These are phyloP conservation scores for Fraxinus velutina DNA, from an alignment of 305 asterid species.

Conservation along the genomic window DNA sequence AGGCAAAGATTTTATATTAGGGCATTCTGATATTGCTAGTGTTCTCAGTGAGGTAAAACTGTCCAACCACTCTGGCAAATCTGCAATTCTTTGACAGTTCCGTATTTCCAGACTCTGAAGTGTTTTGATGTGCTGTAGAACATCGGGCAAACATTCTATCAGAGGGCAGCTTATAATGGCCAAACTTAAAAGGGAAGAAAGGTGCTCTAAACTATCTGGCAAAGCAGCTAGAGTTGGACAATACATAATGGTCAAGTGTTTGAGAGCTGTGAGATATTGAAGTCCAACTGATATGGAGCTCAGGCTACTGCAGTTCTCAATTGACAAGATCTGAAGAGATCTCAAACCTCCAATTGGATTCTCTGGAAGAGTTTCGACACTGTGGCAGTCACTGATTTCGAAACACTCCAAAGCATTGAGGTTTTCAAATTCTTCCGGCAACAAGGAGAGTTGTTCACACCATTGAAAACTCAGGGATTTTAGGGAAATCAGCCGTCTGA, in stretches of 20 bases:
- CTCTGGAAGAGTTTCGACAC: conserved; percentile 8
- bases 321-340: conserved; percentile 30
- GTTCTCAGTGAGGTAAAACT: conserved; percentile 33
- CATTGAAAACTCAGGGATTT: conserved; percentile 26
- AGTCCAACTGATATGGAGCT: neutral
- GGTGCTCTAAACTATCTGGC: conserved; percentile 13
- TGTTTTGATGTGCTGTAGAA: conserved; percentile 24
- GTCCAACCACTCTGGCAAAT: conserved; percentile 35
- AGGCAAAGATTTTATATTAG: conserved; percentile 27
- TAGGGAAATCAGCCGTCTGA: conserved; percentile 20
- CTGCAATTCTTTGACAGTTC: conserved; percentile 28
- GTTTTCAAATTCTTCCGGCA: conserved; percentile 17
- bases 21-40: conserved; percentile 30
- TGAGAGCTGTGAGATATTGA: conserved; percentile 16
- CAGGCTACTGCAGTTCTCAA: conserved; percentile 29
- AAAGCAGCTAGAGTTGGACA: conserved; percentile 27
- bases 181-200: conserved; percentile 27
- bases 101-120: conserved; percentile 28
- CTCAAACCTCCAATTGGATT: conserved; percentile 17
- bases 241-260: conserved; percentile 28
- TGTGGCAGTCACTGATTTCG: conserved; percentile 28
- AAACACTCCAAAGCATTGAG: conserved; percentile 27
- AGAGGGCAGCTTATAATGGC: conserved; percentile 31
- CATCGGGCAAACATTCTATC: conserved; percentile 20
- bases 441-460: conserved; percentile 19